Conservation (phyloP, 2,329 filamentous ascomycete genomes). For the Aureobasidium subglaciale region DNA sequence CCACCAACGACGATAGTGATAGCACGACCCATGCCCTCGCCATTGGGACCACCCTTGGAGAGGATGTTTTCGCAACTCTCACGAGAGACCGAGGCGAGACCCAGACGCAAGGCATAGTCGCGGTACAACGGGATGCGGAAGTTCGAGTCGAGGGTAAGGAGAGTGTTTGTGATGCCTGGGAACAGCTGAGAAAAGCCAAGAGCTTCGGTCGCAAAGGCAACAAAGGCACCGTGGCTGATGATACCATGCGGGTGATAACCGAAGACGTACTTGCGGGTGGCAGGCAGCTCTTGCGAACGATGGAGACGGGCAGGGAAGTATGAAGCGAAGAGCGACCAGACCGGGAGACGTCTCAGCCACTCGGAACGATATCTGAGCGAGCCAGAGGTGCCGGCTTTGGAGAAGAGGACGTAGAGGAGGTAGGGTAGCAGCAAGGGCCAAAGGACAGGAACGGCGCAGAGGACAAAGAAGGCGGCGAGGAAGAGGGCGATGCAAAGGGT, state of each 20-base stretch:
- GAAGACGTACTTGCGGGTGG: slow-evolving; percentile 88
- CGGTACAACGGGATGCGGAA: slow-evolving; percentile 91
- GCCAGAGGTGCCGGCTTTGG: slow-evolving; percentile 69
- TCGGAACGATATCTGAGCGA: slow-evolving; percentile 67
- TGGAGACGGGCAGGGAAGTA: slow-evolving; percentile 90
- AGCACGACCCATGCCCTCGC: slow-evolving; percentile 83
- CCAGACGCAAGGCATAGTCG: slow-evolving; percentile 87
- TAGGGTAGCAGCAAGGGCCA: slow-evolving; percentile 79
- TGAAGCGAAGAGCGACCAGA: slow-evolving; percentile 88
- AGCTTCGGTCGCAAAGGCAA: slow-evolving; percentile 82
- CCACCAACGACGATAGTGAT: slow-evolving; percentile 95
- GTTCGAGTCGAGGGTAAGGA: slow-evolving; percentile 91
- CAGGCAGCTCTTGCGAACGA: slow-evolving; percentile 70
- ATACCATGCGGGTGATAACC: slow-evolving; percentile 97
- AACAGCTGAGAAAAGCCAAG: slow-evolving; percentile 82
- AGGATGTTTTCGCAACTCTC: slow-evolving; percentile 88
- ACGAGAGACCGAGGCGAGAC: slow-evolving; percentile 79
- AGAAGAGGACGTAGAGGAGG: slow-evolving; percentile 74
- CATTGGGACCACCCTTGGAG: slow-evolving; percentile 67
- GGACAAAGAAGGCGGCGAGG: slow-evolving; percentile 78
- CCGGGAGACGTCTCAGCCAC: slow-evolving; percentile 61
- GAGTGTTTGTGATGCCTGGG: slow-evolving; percentile 87
- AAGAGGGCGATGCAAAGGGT: slow-evolving; percentile 41
- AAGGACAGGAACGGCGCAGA: slow-evolving; percentile 81
- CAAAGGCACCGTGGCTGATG: slow-evolving; percentile 93